phyloP scores from a whole-genome alignment of 2,329 filamentous ascomycete genomes.

The Neonectria sp. region DNA sequence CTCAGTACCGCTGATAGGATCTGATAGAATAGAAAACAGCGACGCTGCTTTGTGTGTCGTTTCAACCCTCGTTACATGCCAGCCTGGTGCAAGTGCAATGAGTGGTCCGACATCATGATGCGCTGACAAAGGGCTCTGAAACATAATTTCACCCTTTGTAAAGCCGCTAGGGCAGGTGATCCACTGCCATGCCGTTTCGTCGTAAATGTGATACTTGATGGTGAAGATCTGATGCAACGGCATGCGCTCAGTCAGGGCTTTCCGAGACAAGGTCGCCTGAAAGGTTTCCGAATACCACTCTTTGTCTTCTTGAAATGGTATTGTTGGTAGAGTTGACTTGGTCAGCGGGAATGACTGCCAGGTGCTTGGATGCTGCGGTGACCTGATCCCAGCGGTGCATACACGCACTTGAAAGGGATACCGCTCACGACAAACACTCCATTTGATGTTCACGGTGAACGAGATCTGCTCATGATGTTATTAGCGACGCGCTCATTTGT shows the following conservation, averaged over 20 bases:
- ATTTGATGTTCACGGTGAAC: slow-evolving; percentile 11
- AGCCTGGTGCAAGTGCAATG: neutral
- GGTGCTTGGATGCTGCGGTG: neutral
- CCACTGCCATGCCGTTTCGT: slow-evolving; percentile 8
- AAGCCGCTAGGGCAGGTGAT: neutral
- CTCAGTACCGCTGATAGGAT: neutral
- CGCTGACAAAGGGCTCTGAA: neutral
- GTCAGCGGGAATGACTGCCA: neutral
- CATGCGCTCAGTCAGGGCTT: neutral
- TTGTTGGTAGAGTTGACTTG: neutral
- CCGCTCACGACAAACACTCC: neutral
- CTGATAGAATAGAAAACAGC: neutral
- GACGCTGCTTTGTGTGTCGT: neutral
- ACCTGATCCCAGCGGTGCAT: neutral
- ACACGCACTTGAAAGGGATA: slow-evolving; percentile 8
- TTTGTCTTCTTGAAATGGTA: neutral
- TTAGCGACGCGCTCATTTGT: neutral
- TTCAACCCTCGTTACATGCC: neutral
- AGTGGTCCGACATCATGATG: neutral
- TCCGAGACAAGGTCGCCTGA: neutral
- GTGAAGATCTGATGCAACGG: neutral
- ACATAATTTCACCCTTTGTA: slow-evolving; percentile 3
- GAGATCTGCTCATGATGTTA: slow-evolving; percentile 1
- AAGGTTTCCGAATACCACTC: slow-evolving; percentile 6
- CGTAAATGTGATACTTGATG: slow-evolving; percentile 6